Base-by-base conservation (phyloP, 805 yeast genomes). In the Pachysolen tannophilus region DNA sequence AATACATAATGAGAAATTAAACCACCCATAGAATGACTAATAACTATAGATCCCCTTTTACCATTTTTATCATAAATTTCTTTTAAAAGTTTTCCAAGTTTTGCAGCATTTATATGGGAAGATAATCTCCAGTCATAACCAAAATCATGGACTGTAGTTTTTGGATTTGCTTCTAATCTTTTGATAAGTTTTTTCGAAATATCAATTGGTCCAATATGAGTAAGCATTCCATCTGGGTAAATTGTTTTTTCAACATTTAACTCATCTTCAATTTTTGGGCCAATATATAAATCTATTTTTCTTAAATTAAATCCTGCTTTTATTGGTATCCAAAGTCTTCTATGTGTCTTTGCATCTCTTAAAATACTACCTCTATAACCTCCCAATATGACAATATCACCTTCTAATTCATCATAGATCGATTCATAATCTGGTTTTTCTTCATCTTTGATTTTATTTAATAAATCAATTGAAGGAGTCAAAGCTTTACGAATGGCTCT, bases 21-120 rank as follows among this genome's bases (percentile, higher is more conserved):
- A 0, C 97, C 97, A 35, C 97, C 97, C 96, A 88, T 87, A 0
- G 95, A 86, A 54, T 88, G 97, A 0, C 92, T 92, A 34, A 88
- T 74, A 1, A 88, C 75, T 18, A 80, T 58, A 0, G 78, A 69
- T 9, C 83, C 86, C 41, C 70, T 69, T 13, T 74, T 75, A 0
- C 70, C 71, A 26, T 49, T 47, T 18, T 56, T 48, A 8, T 62
- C 52, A 30, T 70, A 64, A 19, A 85, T 58, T 5, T 62, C 49
- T 14, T 47, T 43, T 11, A 84, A 53, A 32, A 64, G 65, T n/a
- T 65, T 55, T 23, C 56, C 58, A n/a, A 88, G 59, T 41, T 75
- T 66, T 6, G 58, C 51, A 9, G 82, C 61, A 14, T 67, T 59
- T 4, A 76, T 53, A 28, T 75, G 82, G 2, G 75, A 66, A 6